These are phyloP conservation scores for Fusarium anguioides DNA, from an alignment of 2,329 filamentous ascomycete species.

Conservation along the genomic window DNA sequence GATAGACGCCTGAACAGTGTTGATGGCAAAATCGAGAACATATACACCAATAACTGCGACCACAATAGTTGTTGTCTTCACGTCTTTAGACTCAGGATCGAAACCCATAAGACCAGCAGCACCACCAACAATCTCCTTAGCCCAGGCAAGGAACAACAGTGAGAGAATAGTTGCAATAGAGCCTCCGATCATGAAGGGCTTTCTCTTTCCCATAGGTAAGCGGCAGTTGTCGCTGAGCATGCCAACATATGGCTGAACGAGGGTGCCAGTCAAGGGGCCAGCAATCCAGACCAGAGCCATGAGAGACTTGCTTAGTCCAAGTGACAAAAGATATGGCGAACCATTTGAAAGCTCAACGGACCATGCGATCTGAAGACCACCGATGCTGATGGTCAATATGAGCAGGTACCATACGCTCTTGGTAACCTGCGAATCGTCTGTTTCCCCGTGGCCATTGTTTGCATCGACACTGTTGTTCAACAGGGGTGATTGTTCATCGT, in stretches of 20 bases:
- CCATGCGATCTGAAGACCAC: slow-evolving; percentile 94
- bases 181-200: slow-evolving; percentile 83
- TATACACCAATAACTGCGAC: slow-evolving; percentile 89
- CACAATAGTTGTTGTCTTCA: slow-evolving; percentile 75
- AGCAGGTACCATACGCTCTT: slow-evolving; percentile 90
- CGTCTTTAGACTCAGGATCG: slow-evolving; percentile 70
- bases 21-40: slow-evolving; percentile 92
- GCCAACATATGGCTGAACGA: slow-evolving; percentile 86
- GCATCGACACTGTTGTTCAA: slow-evolving; percentile 32
- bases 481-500: slow-evolving; percentile 49
- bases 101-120: slow-evolving; percentile 77
- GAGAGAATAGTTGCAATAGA: slow-evolving; percentile 73
- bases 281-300: slow-evolving; percentile 89
- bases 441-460: slow-evolving; percentile 14
- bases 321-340: slow-evolving; percentile 83
- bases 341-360: slow-evolving; percentile 94
- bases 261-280: slow-evolving; percentile 79
- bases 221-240: slow-evolving; percentile 84
- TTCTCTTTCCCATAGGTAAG: slow-evolving; percentile 78
- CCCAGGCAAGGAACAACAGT: slow-evolving; percentile 78
- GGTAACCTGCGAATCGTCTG: slow-evolving; percentile 64
- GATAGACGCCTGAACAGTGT: slow-evolving; percentile 94
- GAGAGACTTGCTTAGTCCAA: slow-evolving; percentile 84
- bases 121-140: slow-evolving; percentile 75
- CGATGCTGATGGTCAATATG: slow-evolving; percentile 85